Evolutionary conservation across 352 stramenopile species (phyloP).

Genomic region (Lagenidium giganteum): DNA sequence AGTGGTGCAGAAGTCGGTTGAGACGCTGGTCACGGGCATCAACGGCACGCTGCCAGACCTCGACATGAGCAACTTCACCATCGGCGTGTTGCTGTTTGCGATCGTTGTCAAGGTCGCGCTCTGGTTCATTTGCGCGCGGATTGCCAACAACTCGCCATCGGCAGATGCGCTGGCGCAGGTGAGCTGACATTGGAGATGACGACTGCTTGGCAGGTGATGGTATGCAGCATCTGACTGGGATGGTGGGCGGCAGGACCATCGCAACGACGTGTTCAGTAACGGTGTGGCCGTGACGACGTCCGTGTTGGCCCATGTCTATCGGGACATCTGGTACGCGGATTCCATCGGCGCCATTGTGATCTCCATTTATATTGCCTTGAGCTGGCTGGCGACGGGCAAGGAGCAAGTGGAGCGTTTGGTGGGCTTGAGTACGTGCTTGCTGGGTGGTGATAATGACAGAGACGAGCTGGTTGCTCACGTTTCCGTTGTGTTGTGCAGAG

Average conservation of each 20-base stretch:
- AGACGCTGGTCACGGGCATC: conserved; percentile 59
- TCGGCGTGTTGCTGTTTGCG: conserved; percentile 49
- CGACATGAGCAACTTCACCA: conserved; percentile 46
- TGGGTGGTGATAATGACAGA: too few relatives aligned
- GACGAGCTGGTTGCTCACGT: background rate
- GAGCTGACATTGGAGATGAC: too few relatives aligned
- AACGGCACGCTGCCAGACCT: conserved; percentile 49
- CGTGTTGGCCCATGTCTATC: conserved; percentile 37
- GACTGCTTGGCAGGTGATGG: too few relatives aligned
- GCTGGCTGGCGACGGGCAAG: conserved; percentile 91
- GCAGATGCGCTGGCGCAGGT: conserved; percentile 55
- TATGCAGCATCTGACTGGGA: too few relatives aligned
- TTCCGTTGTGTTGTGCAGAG: conserved; percentile 47
- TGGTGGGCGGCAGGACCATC: too few relatives aligned
- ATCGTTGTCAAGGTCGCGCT: conserved; percentile 74
- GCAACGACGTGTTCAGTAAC: conserved; percentile 94
- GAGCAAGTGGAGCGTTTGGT: conserved; percentile 90
- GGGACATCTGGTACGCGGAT: conserved; percentile 90
- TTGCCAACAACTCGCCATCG: conserved; percentile 49
- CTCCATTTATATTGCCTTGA: conserved; percentile 93
- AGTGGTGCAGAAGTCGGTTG: conserved; percentile 87
- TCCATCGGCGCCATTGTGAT: conserved; percentile 91
- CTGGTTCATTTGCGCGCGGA: conserved; percentile 65
- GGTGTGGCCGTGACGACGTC: conserved; percentile 80
- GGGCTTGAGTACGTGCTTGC: conserved; percentile 48